These are phyloP conservation scores for Fusarium penzigii DNA, from an alignment of 2,329 filamentous ascomycete genomes.

Conservation along the genomic window DNA sequence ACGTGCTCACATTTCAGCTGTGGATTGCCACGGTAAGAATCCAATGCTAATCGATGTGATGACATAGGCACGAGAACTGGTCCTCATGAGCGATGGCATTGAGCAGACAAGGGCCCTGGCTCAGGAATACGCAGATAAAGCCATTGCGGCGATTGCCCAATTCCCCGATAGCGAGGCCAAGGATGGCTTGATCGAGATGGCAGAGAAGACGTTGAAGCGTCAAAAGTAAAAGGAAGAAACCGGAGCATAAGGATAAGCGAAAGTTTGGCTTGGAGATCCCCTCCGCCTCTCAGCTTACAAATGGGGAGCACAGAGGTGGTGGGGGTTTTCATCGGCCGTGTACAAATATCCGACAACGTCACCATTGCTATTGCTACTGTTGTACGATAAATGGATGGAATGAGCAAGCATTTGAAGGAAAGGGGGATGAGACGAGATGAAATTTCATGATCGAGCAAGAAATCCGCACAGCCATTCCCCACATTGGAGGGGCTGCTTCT, in stretches of 20 bases:
- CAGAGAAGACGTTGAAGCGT: slow-evolving; percentile 84
- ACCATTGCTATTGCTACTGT: not conserved
- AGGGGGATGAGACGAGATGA: not conserved
- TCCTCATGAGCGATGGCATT: slow-evolving; percentile 80
- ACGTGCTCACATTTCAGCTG: not conserved
- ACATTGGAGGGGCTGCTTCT: too few species aligned
- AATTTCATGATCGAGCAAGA: not conserved
- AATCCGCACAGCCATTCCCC: too few species aligned
- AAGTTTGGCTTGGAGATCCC: not conserved
- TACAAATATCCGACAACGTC: not conserved
- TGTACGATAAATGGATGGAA: not conserved
- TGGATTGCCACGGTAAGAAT: slow-evolving; percentile 1
- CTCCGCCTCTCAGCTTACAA: slow-evolving; percentile 20
- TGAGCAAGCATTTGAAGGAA: not conserved
- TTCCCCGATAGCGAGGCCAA: slow-evolving; percentile 97
- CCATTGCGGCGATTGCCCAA: slow-evolving; percentile 75
- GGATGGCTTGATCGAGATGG: slow-evolving; percentile 89
- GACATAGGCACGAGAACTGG: slow-evolving; percentile 78
- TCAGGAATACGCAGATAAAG: slow-evolving; percentile 86
- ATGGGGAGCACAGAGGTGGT: not conserved
- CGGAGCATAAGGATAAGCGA: slow-evolving; percentile 8
- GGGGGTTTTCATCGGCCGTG: not conserved
- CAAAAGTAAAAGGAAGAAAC: slow-evolving; percentile 64
- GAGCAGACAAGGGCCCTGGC: slow-evolving; percentile 90
- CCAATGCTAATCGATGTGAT: slow-evolving; percentile 24